Evolutionary conservation across 2,329 filamentous ascomycete species (phyloP), one percentile per base, ranked within the genome.

Genomic region (Sarocladium strictum): DNA sequence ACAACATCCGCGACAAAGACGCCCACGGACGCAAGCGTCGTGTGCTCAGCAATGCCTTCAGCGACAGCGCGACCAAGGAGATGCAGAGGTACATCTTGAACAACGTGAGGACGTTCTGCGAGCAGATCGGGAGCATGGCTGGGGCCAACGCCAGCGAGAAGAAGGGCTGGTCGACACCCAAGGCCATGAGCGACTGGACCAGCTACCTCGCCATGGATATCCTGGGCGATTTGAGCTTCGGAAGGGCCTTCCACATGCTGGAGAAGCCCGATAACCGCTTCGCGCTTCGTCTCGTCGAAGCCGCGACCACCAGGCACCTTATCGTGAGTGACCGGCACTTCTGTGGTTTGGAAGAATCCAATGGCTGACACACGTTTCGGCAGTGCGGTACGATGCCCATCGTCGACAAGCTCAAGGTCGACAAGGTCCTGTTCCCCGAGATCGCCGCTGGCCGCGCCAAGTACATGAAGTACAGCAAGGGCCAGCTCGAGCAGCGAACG

Each of bases 311-410:
- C 51, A 76, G 85, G 21, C 85, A 89, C 64, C 76, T 87, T 47
- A 82, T 89, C 59, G 84, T 87, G 65, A 71, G 81, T n/a, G 11
- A 11, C 33, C n/a, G 11, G 33, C n/a, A n/a, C n/a, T n/a, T 15
- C 12, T 45, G 12, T 45, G 10, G 40, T 19, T 45, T n/a, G 15
- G n/a, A 52, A 33, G 33, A 37, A 50, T 29, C 6, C n/a, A n/a
- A 35, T 24, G 5, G 24, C 24, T 24, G 41, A 47, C 41, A n/a
- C 5, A 15, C 24, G 14, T 5, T 41, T n/a, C 2, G 12, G 56
- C 53, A 87, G 82, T 88, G 85, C 65, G 86, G 86, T 40, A 85
- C 86, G 9, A 87, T 88, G 80, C 85, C 86, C 58, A 75, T 86
- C 12, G 74, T 89, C 51, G 79, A 86, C 65, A 80, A 77, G 58